Base-by-base conservation (phyloP, 345 rosid species). In the Bretschneidera sinensis region DNA sequence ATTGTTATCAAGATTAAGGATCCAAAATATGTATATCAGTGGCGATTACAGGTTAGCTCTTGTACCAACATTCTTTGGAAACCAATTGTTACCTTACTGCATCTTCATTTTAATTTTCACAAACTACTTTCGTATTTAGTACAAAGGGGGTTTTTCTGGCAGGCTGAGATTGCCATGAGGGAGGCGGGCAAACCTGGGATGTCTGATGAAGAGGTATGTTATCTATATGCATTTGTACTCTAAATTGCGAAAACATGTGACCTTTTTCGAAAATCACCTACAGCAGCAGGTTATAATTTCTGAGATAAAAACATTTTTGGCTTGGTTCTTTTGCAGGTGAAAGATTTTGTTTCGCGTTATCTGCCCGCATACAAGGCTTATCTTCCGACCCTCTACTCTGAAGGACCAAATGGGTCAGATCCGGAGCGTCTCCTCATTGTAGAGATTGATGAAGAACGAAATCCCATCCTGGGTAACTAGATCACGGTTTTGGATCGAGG, bases 121-220 rank as follows among this genome's bases (percentile, higher is more conserved):
- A n/a, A n/a, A n/a, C n/a, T 39, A 1, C 45, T 39, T 39, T 5
- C 2, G n/a, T n/a, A n/a, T 39, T 39, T 39, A 39, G n/a, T n/a
- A n/a, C n/a, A n/a, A 5, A 39, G 10, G 4, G 45, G 45, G 45
- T 39, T 39, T 39, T 4, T 63, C 60, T n/a, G n/a, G 64, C 83
- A 92, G 99, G 99, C 97, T 15, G 96, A 94, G 81, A 75, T 94
- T 59, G 92, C 91, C 49, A 90, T 90, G 97, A 88, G 91, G 74
- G 82, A 88, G 72, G 88, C 79, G 2, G 99, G 97, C 14, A 71
- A 85, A 24, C 77, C 91, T 6, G 96, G 97, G 65, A 91, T 94
- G 97, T 83, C 95, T 0, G 86, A 91, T 59, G 96, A 86, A 51
- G 99, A 94, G 96, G 99, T 90, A 24, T 60, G 48, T 47, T 55